Evolutionary conservation across 2,329 filamentous ascomycete species (phyloP), one percentile per base, ranked within the genome.

Genomic region (Aspergillus aculeatinus): DNA sequence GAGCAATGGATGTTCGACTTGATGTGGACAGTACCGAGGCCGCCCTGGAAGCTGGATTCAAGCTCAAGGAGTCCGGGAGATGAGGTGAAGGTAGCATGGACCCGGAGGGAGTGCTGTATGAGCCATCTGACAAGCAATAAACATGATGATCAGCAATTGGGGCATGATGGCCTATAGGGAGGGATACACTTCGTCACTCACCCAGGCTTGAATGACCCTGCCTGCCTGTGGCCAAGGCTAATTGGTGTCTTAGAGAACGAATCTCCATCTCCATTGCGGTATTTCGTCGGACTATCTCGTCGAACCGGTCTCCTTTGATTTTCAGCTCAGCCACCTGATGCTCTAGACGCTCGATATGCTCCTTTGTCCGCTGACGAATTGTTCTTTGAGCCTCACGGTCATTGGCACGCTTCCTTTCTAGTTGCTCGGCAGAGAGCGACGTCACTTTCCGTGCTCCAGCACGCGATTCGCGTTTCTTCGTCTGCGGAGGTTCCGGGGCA

Each of bases 301-400:
- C 77, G 59, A 82, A 77, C 67, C 80, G 81, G 60, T 85, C 81
- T 33, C 78, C 75, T 56, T 79, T 79, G 11, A 78, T 72, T 52
- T 77, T 80, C 51, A 86, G 75, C 50, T 85, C 83, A 48, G 78
- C 79, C 51, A 85, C 80, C 59, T 82, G 81, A 52, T 78, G 74
- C 66, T 86, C 83, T n/a, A 86, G 77, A 29, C 75, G 76, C 63
- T 86, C 83, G 61, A 85, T 85, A 69, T 85, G 83, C 64, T 85
- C 82, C 64, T 84, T 85, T 48, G 83, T 86, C 61, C 84, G 74
- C 68, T 85, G 82, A 31, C 84, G 81, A 64, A 85, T 86, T 52
- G 83, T 83, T 64, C 83, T 79, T 68, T 86, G 84, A 57, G 84
- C 83, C 71, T 86, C 84, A 62, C 84, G 79, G 70, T 86, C 84